Evolutionary conservation across 1,284 basidiomycete genomes (phyloP).

Genomic region (Exobasidium rhododendri): DNA sequence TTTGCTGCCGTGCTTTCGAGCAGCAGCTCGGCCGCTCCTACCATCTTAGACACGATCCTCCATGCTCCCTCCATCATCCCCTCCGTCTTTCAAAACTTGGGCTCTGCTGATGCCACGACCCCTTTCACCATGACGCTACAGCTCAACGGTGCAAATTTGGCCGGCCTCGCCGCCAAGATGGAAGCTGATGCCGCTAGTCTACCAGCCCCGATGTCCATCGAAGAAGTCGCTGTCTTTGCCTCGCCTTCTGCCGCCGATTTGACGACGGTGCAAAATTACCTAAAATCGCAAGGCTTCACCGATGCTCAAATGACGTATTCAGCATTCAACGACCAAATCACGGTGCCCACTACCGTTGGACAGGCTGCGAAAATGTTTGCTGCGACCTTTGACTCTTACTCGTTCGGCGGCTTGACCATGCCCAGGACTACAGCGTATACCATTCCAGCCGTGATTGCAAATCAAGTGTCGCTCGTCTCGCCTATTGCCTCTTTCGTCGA

Average conservation of each 20-base stretch:
- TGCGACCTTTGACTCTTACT: slow-evolving; percentile 11
- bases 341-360: slow-evolving; percentile 21
- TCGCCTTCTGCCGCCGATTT: slow-evolving; percentile 9
- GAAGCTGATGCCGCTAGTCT: neutral
- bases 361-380: slow-evolving; percentile 14
- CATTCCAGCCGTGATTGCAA: slow-evolving; percentile 14
- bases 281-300: slow-evolving; percentile 13
- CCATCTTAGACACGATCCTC: neutral
- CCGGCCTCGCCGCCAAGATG: neutral
- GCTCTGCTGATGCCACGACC: neutral
- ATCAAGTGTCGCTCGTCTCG: slow-evolving; percentile 10
- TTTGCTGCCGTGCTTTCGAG: neutral
- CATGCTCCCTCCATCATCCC: neutral
- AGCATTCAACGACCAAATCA: slow-evolving; percentile 10
- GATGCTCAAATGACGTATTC: slow-evolving; percentile 3
- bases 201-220: slow-evolving; percentile 8
- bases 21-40: neutral
- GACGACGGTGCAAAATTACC: slow-evolving; percentile 15
- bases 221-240: slow-evolving; percentile 19
- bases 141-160: neutral
- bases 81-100: neutral
- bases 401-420: neutral
- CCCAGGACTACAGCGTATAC: slow-evolving; percentile 15
- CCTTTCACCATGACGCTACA: neutral
- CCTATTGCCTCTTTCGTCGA: slow-evolving; percentile 15